phyloP scores from a whole-genome alignment of 2,329 filamentous ascomycete genomes.

The Pyrenochaeta sp. region DNA sequence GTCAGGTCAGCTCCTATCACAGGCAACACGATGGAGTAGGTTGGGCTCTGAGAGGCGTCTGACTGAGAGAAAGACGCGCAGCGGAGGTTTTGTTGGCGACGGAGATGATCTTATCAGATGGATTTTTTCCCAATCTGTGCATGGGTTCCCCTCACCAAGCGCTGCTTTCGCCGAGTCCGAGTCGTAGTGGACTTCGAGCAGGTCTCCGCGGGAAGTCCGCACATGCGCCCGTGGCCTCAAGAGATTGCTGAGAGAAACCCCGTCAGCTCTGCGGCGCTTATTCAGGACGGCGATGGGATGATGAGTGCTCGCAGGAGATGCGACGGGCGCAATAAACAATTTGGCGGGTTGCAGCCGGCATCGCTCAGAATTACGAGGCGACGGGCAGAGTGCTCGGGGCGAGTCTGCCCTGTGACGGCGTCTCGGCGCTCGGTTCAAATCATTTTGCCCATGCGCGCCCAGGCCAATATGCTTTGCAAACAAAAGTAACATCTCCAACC shows the following conservation, averaged over 20 bases:
- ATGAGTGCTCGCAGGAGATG: not conserved
- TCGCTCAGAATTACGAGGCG: constrained; percentile 17
- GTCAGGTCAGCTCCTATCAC: not conserved
- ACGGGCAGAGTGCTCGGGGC: constrained; percentile 7
- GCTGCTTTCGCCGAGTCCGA: constrained; percentile 20
- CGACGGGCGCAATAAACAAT: constrained; percentile 1
- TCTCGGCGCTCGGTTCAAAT: constrained; percentile 37
- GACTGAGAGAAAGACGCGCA: not conserved
- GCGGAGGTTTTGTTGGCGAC: constrained; percentile 11
- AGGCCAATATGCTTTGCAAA: constrained; percentile 32
- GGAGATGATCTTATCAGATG: constrained; percentile 43
- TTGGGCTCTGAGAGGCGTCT: not conserved
- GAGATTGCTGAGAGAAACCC: too few species aligned
- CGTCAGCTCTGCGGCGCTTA: not conserved
- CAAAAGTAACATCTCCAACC: constrained; percentile 35
- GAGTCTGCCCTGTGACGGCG: constrained; percentile 24
- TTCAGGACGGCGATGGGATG: not conserved
- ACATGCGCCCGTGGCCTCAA: too few species aligned
- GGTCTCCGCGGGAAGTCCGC: constrained; percentile 14
- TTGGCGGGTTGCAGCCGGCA: constrained; percentile 18
- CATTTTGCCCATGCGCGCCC: constrained; percentile 22
- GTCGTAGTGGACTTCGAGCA: constrained; percentile 21
- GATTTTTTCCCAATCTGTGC: constrained; percentile 13
- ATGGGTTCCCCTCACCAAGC: constrained; percentile 19
- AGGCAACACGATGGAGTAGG: not conserved